Evolutionary conservation across 2,329 filamentous ascomycete genomes (phyloP).

Genomic region (Trichoderma harzianum): DNA sequence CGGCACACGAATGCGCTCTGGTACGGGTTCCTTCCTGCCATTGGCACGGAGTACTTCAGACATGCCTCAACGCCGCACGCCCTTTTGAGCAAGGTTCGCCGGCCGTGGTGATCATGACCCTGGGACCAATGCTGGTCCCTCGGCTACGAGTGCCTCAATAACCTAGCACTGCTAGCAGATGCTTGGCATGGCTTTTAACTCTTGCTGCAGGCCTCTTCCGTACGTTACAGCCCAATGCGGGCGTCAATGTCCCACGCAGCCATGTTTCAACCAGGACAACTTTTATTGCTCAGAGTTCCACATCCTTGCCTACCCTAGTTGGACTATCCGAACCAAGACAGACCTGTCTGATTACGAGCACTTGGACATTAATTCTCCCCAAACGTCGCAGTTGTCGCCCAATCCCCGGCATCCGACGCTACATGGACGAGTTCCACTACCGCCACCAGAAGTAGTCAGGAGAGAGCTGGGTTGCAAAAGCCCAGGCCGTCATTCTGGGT

Average conservation of each 20-base stretch:
- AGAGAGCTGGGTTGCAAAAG: background rate
- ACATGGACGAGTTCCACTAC: background rate
- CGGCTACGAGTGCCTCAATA: background rate
- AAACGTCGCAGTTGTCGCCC: background rate
- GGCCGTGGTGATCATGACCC: background rate
- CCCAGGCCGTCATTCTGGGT: background rate
- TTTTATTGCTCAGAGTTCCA: constrained; percentile 8
- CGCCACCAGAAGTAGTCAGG: background rate
- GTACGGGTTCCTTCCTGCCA: background rate
- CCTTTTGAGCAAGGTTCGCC: background rate
- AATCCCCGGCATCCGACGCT: background rate
- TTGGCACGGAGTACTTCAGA: background rate
- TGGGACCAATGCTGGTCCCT: background rate
- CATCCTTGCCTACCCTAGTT: background rate
- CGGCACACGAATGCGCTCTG: background rate
- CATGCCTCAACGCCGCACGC: background rate
- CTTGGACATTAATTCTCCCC: background rate
- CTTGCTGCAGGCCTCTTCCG: background rate
- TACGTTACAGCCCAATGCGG: constrained; percentile 2
- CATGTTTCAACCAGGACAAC: constrained; percentile 5
- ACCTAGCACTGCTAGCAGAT: background rate
- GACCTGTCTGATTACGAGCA: background rate
- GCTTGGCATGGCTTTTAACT: constrained; percentile 5
- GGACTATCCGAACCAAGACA: background rate
- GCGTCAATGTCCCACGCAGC: constrained; percentile 6